Base-by-base conservation (phyloP, 1,139 yeast genomes). In the Scheffersomyces segobiensis region DNA sequence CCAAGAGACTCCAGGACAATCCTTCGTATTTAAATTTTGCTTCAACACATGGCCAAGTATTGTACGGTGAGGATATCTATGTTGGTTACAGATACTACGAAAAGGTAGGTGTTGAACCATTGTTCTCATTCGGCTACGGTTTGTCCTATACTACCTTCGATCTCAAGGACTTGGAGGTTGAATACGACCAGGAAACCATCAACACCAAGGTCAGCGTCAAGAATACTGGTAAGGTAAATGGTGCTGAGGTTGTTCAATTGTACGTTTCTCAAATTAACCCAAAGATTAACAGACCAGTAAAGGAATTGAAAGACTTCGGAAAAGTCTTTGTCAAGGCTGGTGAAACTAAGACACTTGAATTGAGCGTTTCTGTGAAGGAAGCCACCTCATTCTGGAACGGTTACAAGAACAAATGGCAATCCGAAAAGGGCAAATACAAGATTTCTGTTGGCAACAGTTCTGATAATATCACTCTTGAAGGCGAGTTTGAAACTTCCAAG, bases 41-140 rank as follows among this genome's bases (percentile, higher is more conserved):
- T 14, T 55, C 58, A 26, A 56, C 60, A 48, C 70, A 72, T 55
- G 89, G 89, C 32, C 74, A 83, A 57, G 86, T 82, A 24, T 69
- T 83, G 56, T 87, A 86, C 62, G 86, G 87, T 39, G 79, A 76
- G 60, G 87, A 85, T 58, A 82, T 86, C 50, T 86, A 79, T 68
- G 82, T 86, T 59, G 90, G 90, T 22, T 85, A 87, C 73, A 77
- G 85, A 64, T 84, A 74, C 72, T 87, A 85, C 67, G 89, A 86
- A 67, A 81, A 80, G 67, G 60, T 77, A 46, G 77, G 79, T 60
- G 76, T 69, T 56, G 71, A 74, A 32, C 85, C 82, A 20, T 76
- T 82, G 50, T 86, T 81, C 75, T 86, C 89, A 54, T 87, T 87
- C 70, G 90, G 90, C 18, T 77, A 71, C 65, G 90, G 90, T 18